Evolutionary conservation across 305 asterid species (phyloP), one percentile per base, ranked within the genome.

Genomic region (Solanum chacoense): DNA sequence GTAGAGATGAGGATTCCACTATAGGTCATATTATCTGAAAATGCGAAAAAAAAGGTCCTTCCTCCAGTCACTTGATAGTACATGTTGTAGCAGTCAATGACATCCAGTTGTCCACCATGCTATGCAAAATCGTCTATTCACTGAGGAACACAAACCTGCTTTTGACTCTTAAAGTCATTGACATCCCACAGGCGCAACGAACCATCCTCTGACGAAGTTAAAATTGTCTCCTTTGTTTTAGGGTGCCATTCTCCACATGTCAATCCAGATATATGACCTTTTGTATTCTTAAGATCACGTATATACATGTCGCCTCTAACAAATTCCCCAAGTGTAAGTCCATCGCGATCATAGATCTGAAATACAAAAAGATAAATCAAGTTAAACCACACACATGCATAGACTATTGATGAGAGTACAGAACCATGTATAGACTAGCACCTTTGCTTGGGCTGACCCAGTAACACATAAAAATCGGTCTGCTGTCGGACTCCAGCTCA

Each of bases 381-480:
- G 84, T 89, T 83, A 67, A 89, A 86, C 87, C 73, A 73, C 67
- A 80, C 16, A 85, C 24, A 28, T 50, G 14, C 32, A 88, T 74
- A 77, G 81, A 12, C 80, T 84, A 88, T 36, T 63, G 32, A 78
- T 77, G 85, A 86, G 72, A 72, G 84, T 78, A 67, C 45, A 85
- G 84, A 87, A 35, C 81, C 6, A 35, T 35, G 13, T 16, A 16
- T 16, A 73, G 78, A 42, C 59, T 3, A 26, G 24, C 28, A 96
- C 99, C 98, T 97, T 97, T 89, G 98, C 98, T 93, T 97, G 99
- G 88, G 98, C 99, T 86, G 99, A 97, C 85, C 99, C 99, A 88
- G 98, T 95, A 86, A 97, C 98, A 86, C 99, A 97, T 91, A 97
- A 92, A 93, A 97, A 97, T 11, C 95, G 94, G 91, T 95, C 98